Evolutionary conservation across 352 stramenopile species (phyloP).

Genomic region (Peronosclerospora sorghi): DNA sequence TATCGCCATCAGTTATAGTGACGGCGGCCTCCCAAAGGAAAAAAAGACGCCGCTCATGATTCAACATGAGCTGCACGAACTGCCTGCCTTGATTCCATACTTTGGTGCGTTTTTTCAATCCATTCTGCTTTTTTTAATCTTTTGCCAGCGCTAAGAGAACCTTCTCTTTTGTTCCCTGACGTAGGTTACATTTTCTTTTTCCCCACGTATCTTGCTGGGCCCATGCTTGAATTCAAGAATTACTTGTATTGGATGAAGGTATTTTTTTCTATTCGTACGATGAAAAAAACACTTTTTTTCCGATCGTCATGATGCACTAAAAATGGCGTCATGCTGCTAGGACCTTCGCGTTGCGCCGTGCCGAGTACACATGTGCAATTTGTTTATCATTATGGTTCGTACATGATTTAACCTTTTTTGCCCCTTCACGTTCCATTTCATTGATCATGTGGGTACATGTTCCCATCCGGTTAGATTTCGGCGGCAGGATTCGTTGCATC

Average conservation of each 20-base stretch:
- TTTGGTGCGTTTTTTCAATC: conserved; percentile 34
- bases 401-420: background rate
- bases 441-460: background rate
- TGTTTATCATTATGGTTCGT: conserved; percentile 64
- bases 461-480: conserved; percentile 29
- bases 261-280: background rate
- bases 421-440: background rate
- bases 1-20: conserved; percentile 75
- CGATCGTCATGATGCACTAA: background rate
- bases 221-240: conserved; percentile 79
- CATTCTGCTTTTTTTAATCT: background rate
- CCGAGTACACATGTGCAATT: conserved; percentile 54
- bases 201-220: conserved; percentile 75
- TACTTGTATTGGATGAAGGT: conserved; percentile 77
- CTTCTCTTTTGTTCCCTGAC: background rate
- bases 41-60: conserved; percentile 61
- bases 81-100: conserved; percentile 58
- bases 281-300: background rate
- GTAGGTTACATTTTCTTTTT: conserved; percentile 83
- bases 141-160: background rate
- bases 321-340: conserved; percentile 7
- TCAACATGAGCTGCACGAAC: conserved; percentile 57
- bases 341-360: conserved; percentile 52
- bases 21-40: conserved; percentile 55
- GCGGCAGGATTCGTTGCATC: conserved; percentile 61